Evolutionary conservation across 495 filamentous ascomycete genomes (phyloP).

Genomic region (Penicillium arizonense): DNA sequence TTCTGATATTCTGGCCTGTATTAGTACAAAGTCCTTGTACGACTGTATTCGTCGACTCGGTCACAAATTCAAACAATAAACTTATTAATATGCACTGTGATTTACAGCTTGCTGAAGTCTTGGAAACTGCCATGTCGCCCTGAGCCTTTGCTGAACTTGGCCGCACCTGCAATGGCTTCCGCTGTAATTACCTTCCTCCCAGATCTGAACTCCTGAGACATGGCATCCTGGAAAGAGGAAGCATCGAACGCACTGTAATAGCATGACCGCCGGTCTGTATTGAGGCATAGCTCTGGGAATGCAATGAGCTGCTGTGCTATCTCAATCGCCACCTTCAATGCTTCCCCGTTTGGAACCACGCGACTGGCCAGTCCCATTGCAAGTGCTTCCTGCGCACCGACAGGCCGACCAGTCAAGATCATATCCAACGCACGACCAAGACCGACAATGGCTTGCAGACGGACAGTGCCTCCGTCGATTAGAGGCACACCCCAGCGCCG

Average conservation of each 20-base stretch:
- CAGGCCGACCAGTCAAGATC: conserved; percentile 48
- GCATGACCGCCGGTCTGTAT: conserved; percentile 33
- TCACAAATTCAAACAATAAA: not conserved
- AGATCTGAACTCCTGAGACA: conserved; percentile 40
- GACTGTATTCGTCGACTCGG: not conserved
- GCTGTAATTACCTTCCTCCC: conserved; percentile 33
- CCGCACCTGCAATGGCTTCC: conserved; percentile 43
- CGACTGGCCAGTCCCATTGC: conserved; percentile 48
- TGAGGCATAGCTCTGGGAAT: conserved; percentile 48
- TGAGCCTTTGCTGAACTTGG: conserved; percentile 37
- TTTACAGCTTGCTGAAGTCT: conserved; percentile 18
- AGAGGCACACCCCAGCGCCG: conserved; percentile 49
- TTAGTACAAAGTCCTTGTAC: not conserved
- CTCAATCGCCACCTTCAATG: conserved; percentile 38
- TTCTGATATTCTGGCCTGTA: not conserved
- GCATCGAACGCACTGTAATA: conserved; percentile 48
- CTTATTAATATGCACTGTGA: conserved; percentile 11
- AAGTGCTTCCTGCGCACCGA: conserved; percentile 44
- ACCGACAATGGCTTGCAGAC: conserved; percentile 47
- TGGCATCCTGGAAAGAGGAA: conserved; percentile 40
- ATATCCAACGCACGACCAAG: conserved; percentile 49
- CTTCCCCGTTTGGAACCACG: conserved; percentile 45
- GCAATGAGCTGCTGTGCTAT: conserved; percentile 40
- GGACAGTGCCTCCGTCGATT: conserved; percentile 50
- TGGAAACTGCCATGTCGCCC: conserved; percentile 45